Evolutionary conservation across 768 basidiomycete genomes (phyloP).

Genomic region (Suillus hirtellus): DNA sequence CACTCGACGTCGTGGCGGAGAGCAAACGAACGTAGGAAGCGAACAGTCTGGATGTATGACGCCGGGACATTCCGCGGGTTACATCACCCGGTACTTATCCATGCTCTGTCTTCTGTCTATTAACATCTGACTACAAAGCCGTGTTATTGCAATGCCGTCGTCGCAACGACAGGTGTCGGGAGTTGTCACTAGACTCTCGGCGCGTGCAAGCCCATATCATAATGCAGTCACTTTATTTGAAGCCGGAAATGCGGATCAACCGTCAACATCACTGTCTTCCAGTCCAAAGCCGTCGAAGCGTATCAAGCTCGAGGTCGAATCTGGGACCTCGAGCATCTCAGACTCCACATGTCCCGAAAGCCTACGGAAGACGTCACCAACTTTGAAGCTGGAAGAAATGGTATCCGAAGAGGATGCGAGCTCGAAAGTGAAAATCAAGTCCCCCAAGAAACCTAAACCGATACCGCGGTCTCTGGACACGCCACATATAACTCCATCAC

Average conservation of each 20-base stretch:
- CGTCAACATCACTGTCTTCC: slow-evolving; percentile 18
- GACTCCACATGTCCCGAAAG: background rate
- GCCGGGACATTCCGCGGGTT: no score
- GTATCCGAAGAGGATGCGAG: background rate
- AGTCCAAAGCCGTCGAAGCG: slow-evolving; percentile 31
- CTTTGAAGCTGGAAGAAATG: slow-evolving; percentile 5
- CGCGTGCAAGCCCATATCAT: slow-evolving; percentile 46
- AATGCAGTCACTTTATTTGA: slow-evolving; percentile 44
- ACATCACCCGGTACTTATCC: no score
- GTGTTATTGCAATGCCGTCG: slow-evolving; percentile 20
- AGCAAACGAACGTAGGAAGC: background rate
- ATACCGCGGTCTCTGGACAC: slow-evolving; percentile 53
- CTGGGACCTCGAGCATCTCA: slow-evolving; percentile 10
- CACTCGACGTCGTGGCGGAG: no score
- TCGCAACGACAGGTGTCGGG: slow-evolving; percentile 28
- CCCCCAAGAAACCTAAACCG: slow-evolving; percentile 55
- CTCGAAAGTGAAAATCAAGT: slow-evolving; percentile 18
- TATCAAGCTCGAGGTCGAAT: slow-evolving; percentile 28
- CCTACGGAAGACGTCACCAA: background rate
- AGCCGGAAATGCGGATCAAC: slow-evolving; percentile 21
- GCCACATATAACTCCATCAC: slow-evolving; percentile 66
- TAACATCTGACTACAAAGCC: background rate
- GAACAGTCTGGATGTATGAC: background rate
- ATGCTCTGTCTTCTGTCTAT: background rate
- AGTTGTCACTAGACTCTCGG: slow-evolving; percentile 35